These are phyloP conservation scores for Phytophthora ohioensis DNA, from an alignment of 352 stramenopile species.

Conservation along the genomic window DNA sequence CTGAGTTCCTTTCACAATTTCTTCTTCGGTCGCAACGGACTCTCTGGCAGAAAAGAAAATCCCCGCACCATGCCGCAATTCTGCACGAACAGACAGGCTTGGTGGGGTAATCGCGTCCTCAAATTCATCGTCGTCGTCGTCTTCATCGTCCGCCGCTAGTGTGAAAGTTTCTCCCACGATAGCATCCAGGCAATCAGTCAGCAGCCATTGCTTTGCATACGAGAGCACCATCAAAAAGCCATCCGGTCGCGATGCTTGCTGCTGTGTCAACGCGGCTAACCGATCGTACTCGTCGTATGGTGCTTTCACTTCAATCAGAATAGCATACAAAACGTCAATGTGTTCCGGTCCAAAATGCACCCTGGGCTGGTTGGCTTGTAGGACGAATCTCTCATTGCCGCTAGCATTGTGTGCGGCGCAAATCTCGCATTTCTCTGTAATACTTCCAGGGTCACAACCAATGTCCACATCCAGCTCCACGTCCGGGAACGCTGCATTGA, in stretches of 20 bases:
- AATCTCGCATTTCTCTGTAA: slow-evolving; percentile 46
- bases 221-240: slow-evolving; percentile 87
- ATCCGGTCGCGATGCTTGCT: slow-evolving; percentile 79
- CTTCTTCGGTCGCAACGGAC: slow-evolving; percentile 7
- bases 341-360: slow-evolving; percentile 83
- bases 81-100: slow-evolving; percentile 68
- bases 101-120: slow-evolving; percentile 88
- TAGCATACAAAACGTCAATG: slow-evolving; percentile 87
- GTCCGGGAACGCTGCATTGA: slow-evolving; percentile 81
- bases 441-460: slow-evolving; percentile 42
- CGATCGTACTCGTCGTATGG: slow-evolving; percentile 89
- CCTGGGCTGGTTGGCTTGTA: slow-evolving; percentile 50
- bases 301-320: slow-evolving; percentile 88
- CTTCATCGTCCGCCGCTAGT: slow-evolving; percentile 60
- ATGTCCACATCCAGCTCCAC: slow-evolving; percentile 82
- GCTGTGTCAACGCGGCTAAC: slow-evolving; percentile 70
- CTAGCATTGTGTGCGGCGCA: slow-evolving; percentile 38
- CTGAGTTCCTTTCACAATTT: slow-evolving; percentile 27
- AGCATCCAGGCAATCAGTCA: slow-evolving; percentile 80
- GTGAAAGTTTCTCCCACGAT: slow-evolving; percentile 57
- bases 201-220: slow-evolving; percentile 88
- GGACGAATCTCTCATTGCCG: slow-evolving; percentile 18
- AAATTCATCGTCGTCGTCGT: slow-evolving; percentile 87
- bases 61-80: slow-evolving; percentile 54
- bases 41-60: slow-evolving; percentile 66